Conservation (phyloP, 2,329 filamentous ascomycete species). For the Scorias spongiosa region DNA sequence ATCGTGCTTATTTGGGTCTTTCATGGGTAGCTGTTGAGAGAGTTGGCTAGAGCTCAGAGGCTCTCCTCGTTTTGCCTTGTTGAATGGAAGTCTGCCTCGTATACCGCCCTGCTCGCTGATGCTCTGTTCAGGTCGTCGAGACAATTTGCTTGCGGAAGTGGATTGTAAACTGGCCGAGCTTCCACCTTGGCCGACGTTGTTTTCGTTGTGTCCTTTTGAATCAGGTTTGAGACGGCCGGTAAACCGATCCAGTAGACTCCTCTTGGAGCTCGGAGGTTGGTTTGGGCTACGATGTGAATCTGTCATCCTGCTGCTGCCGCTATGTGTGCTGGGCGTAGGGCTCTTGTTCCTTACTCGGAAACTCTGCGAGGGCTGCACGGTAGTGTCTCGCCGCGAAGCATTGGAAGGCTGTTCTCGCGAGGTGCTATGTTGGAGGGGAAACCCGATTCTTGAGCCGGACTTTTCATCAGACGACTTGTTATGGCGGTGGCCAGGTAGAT, state of each 20-base stretch:
- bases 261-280: conserved; percentile 21
- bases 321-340: conserved; percentile 63
- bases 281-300: conserved; percentile 40
- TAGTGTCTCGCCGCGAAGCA: conserved; percentile 35
- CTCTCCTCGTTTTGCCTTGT: conserved; percentile 28
- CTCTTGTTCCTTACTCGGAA: conserved; percentile 55
- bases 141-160: background rate
- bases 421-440: conserved; percentile 52
- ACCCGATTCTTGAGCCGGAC: conserved; percentile 25
- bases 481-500: conserved; percentile 53
- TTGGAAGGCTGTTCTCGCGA: conserved; percentile 59
- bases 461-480: conserved; percentile 49
- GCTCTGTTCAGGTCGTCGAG: conserved; percentile 1
- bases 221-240: conserved; percentile 34
- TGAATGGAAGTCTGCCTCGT: conserved; percentile 37
- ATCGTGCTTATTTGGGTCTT: conserved; percentile 26
- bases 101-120: conserved; percentile 4
- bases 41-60: conserved; percentile 20
- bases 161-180: background rate
- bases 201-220: conserved; percentile 15
- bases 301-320: conserved; percentile 36
- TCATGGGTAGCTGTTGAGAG: conserved; percentile 15
- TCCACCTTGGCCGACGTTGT: background rate
- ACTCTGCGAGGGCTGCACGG: conserved; percentile 33
- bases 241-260: conserved; percentile 39